Evolutionary conservation across 495 filamentous ascomycete species (phyloP), one percentile per base, ranked within the genome.

Genomic region (Aspergillus ostianus): DNA sequence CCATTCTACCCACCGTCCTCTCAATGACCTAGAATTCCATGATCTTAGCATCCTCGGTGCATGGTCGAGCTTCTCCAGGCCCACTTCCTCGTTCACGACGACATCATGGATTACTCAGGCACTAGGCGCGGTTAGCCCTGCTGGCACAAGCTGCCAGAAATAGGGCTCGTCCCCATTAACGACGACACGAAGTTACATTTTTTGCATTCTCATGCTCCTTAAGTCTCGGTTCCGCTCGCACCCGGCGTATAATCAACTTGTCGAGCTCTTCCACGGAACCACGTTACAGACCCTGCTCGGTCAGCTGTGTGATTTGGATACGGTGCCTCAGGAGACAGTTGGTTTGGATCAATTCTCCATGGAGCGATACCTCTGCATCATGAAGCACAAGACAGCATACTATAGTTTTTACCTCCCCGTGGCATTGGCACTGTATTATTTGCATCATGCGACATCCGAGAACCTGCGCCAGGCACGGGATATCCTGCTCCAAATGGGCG

Each of bases 371-470:
- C 82, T 72, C 62, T 94, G 93, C 78, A 96, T 96, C 70, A 90
- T 93, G 67, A 86, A 88, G 72, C 91, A 89, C 83, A 97, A 97
- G 81, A 96, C 92, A 20, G 91, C 92, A n/a, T 96, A 90, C 76
- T 96, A 97, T 77, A 88, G 81, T 63, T 95, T 96, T 80, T 96
- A 95, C 76, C 85, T 96, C 4, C 92, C 92, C 21, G 90, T 96
- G n/a, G 90, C 87, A 4, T 81, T 96, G 13, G 85, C 92, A 0
- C 75, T 96, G 57, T 75, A 88, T 74, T 84, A 87, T 66, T 80
- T 90, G 63, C 82, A 87, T 54, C 73, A 89, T 47, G 90, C 91
- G 13, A 90, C 89, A 0, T 79, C 83, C 6, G 77, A 83, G 66
- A 93, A 94, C 75, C 81, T 96, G 47, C 81, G 87, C 70, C 82